Base-by-base conservation (phyloP, 164 flowering plant genomes). In the Vitis riparia region DNA sequence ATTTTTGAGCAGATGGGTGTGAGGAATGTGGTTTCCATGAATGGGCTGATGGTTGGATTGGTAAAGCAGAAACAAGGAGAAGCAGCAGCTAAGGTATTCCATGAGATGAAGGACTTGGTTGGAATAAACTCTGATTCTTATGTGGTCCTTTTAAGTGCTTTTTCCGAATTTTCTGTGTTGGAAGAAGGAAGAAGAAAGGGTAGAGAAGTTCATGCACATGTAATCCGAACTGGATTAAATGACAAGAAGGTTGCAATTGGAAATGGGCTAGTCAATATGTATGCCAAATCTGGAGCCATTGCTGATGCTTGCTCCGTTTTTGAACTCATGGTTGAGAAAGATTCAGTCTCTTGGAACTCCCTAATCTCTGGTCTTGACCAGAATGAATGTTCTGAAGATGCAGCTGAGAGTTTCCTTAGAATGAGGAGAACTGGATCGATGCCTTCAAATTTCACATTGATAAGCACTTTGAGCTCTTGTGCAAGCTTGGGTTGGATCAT, bases 1-100 rank as follows among this genome's bases (percentile, higher is more conserved):
- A 75, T 91, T 59, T 91, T 92, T 66, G 76, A 75, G 74, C 82
- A 75, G 69, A 89, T 94, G 95, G 73, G 74, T 60, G 76, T 68
- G 51, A 83, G 81, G 69, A 92, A 92, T 84, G 88, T 81, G 5
- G 95, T 92, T 59, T 84, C 97, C 49, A 12, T 90, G 81, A 89
- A 92, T 61, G 98, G 98, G 0, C 77, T 94, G 74, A 91, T 92
- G 90, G 93, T 84, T 69, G 98, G 98, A 57, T 79, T 91, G 76
- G 90, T 87, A 63, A 87, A 81, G 76, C 91, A 89, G 55, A 81
- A 82, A 29, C 76, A 72, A 17, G 92, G 91, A 53, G 92, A 86
- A 74, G 89, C 87, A 80, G 97, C 96, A 15, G 64, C 80, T 27
- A 77, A 83, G 55, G 67, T 86, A 67, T 92, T 89, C 71, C 64